Conservation (phyloP, 2,329 filamentous ascomycete species). For the Zasmidium angulare region DNA sequence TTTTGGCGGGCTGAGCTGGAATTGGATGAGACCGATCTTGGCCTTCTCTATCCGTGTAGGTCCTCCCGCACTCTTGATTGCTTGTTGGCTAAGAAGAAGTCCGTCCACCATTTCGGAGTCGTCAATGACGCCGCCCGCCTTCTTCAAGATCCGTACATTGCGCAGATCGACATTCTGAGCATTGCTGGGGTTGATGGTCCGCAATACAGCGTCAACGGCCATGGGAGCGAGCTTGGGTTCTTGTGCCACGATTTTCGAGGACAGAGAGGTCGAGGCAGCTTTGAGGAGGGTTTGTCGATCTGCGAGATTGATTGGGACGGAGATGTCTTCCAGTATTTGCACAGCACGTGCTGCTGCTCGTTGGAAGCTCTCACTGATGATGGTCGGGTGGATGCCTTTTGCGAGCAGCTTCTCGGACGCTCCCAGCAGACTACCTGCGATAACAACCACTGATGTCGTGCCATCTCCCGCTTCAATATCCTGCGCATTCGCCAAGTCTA, state of each 20-base stretch:
- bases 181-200: slow-evolving; percentile 92
- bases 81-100: slow-evolving; percentile 84
- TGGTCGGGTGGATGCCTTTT: slow-evolving; percentile 94
- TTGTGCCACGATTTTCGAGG: slow-evolving; percentile 97
- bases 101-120: slow-evolving; percentile 97
- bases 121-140: slow-evolving; percentile 95
- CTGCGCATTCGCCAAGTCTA: slow-evolving; percentile 93
- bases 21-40: slow-evolving; percentile 93
- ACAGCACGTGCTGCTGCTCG: slow-evolving; percentile 88
- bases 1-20: slow-evolving; percentile 97
- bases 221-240: slow-evolving; percentile 96
- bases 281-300: slow-evolving; percentile 90
- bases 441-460: slow-evolving; percentile 96
- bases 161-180: slow-evolving; percentile 95
- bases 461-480: slow-evolving; percentile 98
- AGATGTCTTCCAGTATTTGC: slow-evolving; percentile 89
- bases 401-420: slow-evolving; percentile 86
- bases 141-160: slow-evolving; percentile 97
- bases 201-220: slow-evolving; percentile 94
- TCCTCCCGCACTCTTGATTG: slow-evolving; percentile 90
- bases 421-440: slow-evolving; percentile 90
- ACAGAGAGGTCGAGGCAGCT: slow-evolving; percentile 93
- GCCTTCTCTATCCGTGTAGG: slow-evolving; percentile 96
- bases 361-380: slow-evolving; percentile 98
- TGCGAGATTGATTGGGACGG: slow-evolving; percentile 82